Percentiles rank a stretch among this genome's conserved stretches.
Conservation (phyloP, 1,139 yeast species). For the Hansenula sp. region DNA sequence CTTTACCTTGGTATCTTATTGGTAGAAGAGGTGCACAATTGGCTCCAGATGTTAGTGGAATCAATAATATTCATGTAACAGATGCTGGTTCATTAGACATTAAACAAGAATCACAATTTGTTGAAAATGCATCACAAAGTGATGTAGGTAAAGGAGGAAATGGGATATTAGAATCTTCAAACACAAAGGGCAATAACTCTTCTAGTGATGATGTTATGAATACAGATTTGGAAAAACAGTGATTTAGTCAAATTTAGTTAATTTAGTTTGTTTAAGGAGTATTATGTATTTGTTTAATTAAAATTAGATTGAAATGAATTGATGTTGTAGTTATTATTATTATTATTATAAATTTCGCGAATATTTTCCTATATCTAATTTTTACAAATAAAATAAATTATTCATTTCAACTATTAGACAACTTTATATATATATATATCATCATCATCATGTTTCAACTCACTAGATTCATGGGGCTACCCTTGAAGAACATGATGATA, state of each 20-base stretch:
- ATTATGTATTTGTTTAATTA: too few relatives aligned
- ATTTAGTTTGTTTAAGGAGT: too few relatives aligned
- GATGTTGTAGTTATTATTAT: too few relatives aligned
- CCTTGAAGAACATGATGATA: too few relatives aligned
- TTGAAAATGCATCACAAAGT: not conserved
- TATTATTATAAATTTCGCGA: too few relatives aligned
- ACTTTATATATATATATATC: too few relatives aligned
- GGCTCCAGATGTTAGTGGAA: constrained; percentile 37
- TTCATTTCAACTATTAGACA: too few relatives aligned
- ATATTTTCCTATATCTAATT: not conserved
- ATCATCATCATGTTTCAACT: too few relatives aligned
- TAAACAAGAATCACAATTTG: not conserved
- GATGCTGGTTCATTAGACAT: not conserved
- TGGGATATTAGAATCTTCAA: not conserved
- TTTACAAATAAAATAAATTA: too few relatives aligned
- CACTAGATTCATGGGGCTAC: too few relatives aligned
- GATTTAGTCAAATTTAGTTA: too few relatives aligned
- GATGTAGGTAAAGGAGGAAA: not conserved
- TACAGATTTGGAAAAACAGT: constrained; percentile 5
- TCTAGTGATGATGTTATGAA: constrained; percentile 35
- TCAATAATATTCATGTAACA: not conserved
- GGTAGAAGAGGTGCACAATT: constrained; percentile 50
- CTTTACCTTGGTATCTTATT: constrained; percentile 54
- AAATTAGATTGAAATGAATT: too few relatives aligned
- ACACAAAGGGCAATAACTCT: constrained; percentile 17